phyloP scores from a whole-genome alignment of 2,329 filamentous ascomycete genomes.

The Talaromyces verruculosus region DNA sequence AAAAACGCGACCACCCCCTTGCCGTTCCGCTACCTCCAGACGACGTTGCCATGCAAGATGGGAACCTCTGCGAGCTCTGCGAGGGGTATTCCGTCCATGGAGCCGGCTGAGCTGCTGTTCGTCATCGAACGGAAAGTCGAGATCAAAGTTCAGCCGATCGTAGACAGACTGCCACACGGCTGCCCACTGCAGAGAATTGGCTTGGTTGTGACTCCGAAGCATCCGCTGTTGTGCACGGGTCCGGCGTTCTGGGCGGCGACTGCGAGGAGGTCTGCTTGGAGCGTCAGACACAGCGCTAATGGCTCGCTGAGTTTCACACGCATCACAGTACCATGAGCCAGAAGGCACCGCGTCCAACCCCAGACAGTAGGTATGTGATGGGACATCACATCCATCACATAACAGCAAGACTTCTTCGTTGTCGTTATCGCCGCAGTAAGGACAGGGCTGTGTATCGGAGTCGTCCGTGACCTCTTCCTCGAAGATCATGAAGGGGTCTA shows the following conservation, averaged over 20 bases:
- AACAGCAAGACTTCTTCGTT: conserved; percentile 82
- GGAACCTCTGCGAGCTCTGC: conserved; percentile 57
- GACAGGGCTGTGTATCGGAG: conserved; percentile 69
- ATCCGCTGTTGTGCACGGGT: conserved; percentile 49
- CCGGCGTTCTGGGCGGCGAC: conserved; percentile 49
- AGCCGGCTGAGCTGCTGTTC: conserved; percentile 53
- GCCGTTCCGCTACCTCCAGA: conserved; percentile 74
- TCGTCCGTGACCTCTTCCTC: conserved; percentile 70
- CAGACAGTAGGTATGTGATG: conserved; percentile 90
- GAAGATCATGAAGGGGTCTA: conserved; percentile 65
- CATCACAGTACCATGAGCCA: conserved; percentile 87
- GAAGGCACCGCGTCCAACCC: conserved; percentile 74
- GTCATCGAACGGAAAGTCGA: conserved; percentile 82
- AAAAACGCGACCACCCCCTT: conserved; percentile 73
- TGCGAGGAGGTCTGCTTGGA: conserved; percentile 33
- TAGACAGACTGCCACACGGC: conserved; percentile 87
- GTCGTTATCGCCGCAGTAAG: conserved; percentile 77
- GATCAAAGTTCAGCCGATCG: conserved; percentile 72
- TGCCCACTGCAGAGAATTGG: conserved; percentile 63
- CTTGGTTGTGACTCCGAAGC: conserved; percentile 41
- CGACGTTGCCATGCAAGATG: conserved; percentile 74
- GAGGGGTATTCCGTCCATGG: conserved; percentile 27
- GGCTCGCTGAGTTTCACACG: conserved; percentile 61
- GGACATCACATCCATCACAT: conserved; percentile 86
- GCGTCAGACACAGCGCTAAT: conserved; percentile 40